Conservation (phyloP, 345 rosid species). For the Eucalyptus marginata region DNA sequence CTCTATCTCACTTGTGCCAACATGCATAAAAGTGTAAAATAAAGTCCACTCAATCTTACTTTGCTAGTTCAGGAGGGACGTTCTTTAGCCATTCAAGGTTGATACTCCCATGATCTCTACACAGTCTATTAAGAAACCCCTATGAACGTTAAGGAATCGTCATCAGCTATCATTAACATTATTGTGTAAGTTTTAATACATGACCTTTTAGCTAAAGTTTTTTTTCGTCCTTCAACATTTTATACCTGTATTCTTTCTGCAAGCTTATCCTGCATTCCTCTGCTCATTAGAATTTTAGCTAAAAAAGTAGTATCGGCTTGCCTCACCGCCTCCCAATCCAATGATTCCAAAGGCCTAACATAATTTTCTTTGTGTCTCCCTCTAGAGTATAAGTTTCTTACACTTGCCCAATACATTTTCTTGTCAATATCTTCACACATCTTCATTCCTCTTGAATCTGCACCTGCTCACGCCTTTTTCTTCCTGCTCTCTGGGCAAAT, state of each 20-base stretch:
- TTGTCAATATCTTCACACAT: neutral
- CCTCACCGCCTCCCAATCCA: neutral
- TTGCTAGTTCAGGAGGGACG: neutral
- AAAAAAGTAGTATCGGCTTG: neutral
- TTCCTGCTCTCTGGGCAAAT: too few species aligned
- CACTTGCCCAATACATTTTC: neutral
- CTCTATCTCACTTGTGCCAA: neutral
- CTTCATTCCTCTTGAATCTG: neutral
- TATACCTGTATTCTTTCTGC: neutral
- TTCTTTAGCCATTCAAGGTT: neutral
- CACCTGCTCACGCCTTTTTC: too few species aligned
- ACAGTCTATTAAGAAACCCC: neutral
- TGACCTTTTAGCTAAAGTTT: too few species aligned
- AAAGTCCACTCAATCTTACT: neutral
- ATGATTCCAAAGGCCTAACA: neutral
- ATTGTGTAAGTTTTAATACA: neutral
- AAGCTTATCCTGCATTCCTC: neutral
- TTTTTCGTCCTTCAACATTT: too few species aligned
- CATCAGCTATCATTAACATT: neutral
- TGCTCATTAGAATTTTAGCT: neutral
- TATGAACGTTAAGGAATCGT: neutral
- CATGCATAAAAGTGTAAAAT: neutral
- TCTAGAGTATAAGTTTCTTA: neutral
- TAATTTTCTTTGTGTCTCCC: neutral
- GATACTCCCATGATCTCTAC: neutral